These are phyloP conservation scores for Russula ochroleuca DNA, from an alignment of 768 basidiomycete species.

Conservation along the genomic window DNA sequence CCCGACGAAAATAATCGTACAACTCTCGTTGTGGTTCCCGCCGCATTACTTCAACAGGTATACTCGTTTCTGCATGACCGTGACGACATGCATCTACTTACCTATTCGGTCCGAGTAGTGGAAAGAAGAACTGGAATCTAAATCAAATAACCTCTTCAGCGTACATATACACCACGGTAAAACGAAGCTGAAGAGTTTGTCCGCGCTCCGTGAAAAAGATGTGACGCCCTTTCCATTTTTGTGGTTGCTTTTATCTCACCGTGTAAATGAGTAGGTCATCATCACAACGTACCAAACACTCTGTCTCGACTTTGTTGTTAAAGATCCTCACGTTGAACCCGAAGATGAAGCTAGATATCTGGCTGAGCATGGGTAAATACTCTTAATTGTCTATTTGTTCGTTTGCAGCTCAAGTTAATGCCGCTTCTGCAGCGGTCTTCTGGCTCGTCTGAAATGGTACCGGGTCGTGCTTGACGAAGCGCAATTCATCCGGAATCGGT, in stretches of 20 bases:
- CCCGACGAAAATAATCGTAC: constrained; percentile 45
- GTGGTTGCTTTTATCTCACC: neutral
- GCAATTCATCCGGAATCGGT: constrained; percentile 70
- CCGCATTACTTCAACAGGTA: constrained; percentile 69
- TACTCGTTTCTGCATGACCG: constrained; percentile 8
- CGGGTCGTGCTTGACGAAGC: constrained; percentile 77
- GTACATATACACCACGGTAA: constrained; percentile 71
- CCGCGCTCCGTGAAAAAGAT: constrained; percentile 50
- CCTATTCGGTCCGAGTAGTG: constrained; percentile 42
- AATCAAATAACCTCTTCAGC: constrained; percentile 57
- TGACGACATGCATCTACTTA: neutral
- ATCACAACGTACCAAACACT: constrained; percentile 77
- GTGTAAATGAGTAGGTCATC: constrained; percentile 45
- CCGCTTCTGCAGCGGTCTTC: constrained; percentile 42
- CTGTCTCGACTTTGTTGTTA: constrained; percentile 51
- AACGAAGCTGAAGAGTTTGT: constrained; percentile 55
- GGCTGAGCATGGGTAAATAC: constrained; percentile 44
- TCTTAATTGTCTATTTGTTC: neutral
- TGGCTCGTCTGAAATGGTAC: constrained; percentile 60
- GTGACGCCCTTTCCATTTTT: constrained; percentile 34
- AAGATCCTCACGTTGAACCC: constrained; percentile 41
- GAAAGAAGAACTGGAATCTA: constrained; percentile 68
- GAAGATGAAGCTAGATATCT: constrained; percentile 50
- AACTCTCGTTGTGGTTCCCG: constrained; percentile 74
- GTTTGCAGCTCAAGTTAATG: neutral